phyloP scores from a whole-genome alignment of 305 asterid genomes.

The Nicotiana rustica region DNA sequence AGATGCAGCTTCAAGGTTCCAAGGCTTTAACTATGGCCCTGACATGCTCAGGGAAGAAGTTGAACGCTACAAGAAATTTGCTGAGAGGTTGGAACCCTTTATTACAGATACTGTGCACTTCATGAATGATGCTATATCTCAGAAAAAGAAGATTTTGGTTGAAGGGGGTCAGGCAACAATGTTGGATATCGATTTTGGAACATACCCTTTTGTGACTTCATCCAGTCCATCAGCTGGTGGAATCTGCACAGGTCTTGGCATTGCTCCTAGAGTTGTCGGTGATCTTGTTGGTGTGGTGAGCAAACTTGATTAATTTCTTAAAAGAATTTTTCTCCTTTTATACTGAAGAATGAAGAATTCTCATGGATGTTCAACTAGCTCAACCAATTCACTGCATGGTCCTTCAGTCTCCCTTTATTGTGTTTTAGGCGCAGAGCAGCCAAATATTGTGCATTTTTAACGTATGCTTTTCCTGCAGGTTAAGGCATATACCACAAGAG shows the following conservation, averaged over 20 bases:
- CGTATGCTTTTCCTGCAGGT: constrained; percentile 54
- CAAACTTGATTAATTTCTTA: constrained; percentile 27
- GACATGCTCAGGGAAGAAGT: constrained; percentile 90
- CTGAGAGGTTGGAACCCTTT: constrained; percentile 90
- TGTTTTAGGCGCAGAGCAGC: neutral
- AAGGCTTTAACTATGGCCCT: constrained; percentile 73
- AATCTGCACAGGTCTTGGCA: constrained; percentile 97
- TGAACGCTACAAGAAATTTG: constrained; percentile 71
- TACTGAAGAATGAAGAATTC: constrained; percentile 17
- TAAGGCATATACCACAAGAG: constrained; percentile 95
- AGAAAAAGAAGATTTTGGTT: constrained; percentile 75
- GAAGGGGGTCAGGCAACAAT: constrained; percentile 99
- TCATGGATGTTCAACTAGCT: constrained; percentile 17
- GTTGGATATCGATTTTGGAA: constrained; percentile 97
- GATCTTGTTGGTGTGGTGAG: constrained; percentile 97
- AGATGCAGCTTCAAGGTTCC: constrained; percentile 90
- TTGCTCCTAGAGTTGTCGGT: constrained; percentile 90
- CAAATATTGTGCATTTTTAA: constrained; percentile 3
- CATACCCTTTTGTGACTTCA: constrained; percentile 95
- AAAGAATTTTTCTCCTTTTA: neutral
- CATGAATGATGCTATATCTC: constrained; percentile 76
- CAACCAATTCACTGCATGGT: constrained; percentile 16
- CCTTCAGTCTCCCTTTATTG: constrained; percentile 2
- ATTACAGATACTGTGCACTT: constrained; percentile 86
- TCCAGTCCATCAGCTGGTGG: constrained; percentile 99